Evolutionary conservation across 192 early-diverging fungal genomes (phyloP), one percentile per base, ranked within the genome.

Genomic region (Anaeromyces robustus): DNA sequence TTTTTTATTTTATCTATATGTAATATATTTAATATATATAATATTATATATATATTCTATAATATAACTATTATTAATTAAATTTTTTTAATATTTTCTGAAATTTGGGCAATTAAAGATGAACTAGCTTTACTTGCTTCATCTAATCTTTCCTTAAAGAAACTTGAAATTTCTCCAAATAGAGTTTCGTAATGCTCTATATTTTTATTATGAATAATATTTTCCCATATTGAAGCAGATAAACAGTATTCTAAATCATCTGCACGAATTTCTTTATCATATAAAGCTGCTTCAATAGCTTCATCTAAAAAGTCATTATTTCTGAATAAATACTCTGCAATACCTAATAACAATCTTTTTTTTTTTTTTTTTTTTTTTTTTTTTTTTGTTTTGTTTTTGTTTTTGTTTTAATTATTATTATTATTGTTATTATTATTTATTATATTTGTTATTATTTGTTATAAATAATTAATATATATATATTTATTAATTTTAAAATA

Each of bases 211-310:
- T 89, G 91, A 78, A 99, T 95, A 81, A 93, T 94, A 84, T 97
- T 94, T 30, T 93, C 95, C 97, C 97, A 99, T 31, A 95, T 96
- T 32, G 90, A 87, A 4, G 94, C 93, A 13, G 94, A 93, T n/a
- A 94, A 92, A 84, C 94, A 94, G 81, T 97, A 99, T 82, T 96
- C 95, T 88, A 93, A 90, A 80, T 95, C 94, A 81, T 94, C 93
- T 22, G 92, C 87, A 80, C 92, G 90, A 82, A 91, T 92, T 39
- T 95, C 90, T 80, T 90, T 88, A 82, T 89, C 87, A 37, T 89
- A 87, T 19, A 98, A 81, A 5, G 97, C 96, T 2, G 95, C 91
- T 77, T 92, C 85, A 79, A 99, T 94, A 12, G 95, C 89, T 77
- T 94, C 94, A 78, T 97, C 90, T n/a, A 99, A 85, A 85, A 97